Evolutionary conservation across 2,329 filamentous ascomycete genomes (phyloP), one percentile per base, ranked within the genome.

Genomic region (Aspergillus cejpii): DNA sequence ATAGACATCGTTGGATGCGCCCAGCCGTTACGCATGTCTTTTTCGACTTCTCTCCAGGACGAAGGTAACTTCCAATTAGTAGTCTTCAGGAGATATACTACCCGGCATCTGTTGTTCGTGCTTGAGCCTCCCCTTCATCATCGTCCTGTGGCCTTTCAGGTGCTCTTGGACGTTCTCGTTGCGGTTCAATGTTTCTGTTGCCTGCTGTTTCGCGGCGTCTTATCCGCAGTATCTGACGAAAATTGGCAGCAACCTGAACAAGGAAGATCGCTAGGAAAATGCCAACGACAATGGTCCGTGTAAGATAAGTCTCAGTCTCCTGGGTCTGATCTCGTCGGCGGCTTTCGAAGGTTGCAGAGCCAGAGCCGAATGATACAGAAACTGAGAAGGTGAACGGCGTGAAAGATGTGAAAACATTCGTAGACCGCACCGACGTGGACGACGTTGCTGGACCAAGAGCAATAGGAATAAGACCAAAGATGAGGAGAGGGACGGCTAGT

Each of bases 401-500:
- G 28, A 63, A 54, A 19, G 64, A 59, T 2, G 64, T 62, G 26
- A 63, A 51, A n/a, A 63, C 36, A 34, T 55, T 55, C 17, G 56
- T 51, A 5, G 57, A 54, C 12, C 60, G 48, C 14, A 56, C 54
- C 1, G 49, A 48, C 10, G 57, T 47, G 12, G 53, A 38, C 6
- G 55, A 39, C 15, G 56, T 40, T 14, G 59, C 43, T 5, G 57
- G 56, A 2, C 52, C 57, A 31, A 64, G 41, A 21, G 59, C 34
- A 23, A 62, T 48, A 17, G 61, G 54, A 27, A 66, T 51, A 15
- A 64, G 38, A 42, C 55, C 56, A 37, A 65, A 55, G 38, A 67
- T 39, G 41, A 68, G 52, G 45, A 69, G 57, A 56, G 65, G 64
- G 53, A 63, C 59, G 60, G 63, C 61, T 63, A 71, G 68, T 68